Evolutionary conservation across 768 basidiomycete genomes (phyloP), one percentile per base, ranked within the genome.

Genomic region (Holtermannia corniformis): DNA sequence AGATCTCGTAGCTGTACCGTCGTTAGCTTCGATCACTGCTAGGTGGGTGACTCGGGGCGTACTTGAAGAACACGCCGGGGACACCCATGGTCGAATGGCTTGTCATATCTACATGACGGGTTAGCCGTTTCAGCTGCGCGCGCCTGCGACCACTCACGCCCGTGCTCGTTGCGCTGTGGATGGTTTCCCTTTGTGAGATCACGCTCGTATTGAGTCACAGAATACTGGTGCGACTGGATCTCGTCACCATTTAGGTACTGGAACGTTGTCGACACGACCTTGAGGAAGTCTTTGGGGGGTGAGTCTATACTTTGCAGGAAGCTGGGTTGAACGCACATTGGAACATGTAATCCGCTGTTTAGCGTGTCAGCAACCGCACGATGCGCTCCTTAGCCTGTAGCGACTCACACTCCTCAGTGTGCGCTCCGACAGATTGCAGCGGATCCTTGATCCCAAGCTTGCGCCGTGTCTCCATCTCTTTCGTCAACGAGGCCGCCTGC

Each of bases 251-350:
- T 81, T 23, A 93, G 76, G n/a, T 83, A 86, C 57, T 81, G 79
- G 76, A 95, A 96, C 67, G 86, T 85, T 1, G 93, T 99, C 5
- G 90, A 89, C 40, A 99, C 95, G 43, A 99, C 93, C 74, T 99
- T 99, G 65, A 99, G 78, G 82, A 96, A 97, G 74, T 97, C 68
- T 97, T 45, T 24, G 4, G 25, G 19, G 23, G 10, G 7, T 45
- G 41, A 54, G 44, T 24, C 3, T 28, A 5, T 49, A 19, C 19
- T 47, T 23, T 25, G 24, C n/a, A 27, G 22, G 26, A 7, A 32
- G 41, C 44, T 41, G 16, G 1, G 28, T 13, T 2, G 12, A n/a
- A 59, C 69, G 49, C 41, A 72, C 70, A 67, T 54, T 67, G 90
- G 80, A 90, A 95, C 89, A 95, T 91, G 71, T 88, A 93, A 60